Conservation (phyloP, 176 grass and related monocot genomes). For the Alopecurus myosuroides region DNA sequence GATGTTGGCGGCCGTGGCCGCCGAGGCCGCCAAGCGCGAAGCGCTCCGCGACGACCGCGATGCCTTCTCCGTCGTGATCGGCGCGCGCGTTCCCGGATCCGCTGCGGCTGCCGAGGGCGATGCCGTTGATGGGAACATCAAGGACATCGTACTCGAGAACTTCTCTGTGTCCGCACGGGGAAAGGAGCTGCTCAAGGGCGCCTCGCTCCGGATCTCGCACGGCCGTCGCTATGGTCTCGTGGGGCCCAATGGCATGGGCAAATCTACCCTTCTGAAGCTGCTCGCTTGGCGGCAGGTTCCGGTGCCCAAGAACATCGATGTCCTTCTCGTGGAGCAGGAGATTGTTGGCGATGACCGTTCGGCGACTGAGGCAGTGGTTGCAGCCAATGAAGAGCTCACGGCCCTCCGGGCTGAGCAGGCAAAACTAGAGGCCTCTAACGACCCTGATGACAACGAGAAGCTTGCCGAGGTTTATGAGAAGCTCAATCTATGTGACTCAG, state of each 20-base stretch:
- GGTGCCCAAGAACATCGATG: constrained; percentile 82
- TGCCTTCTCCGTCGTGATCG: constrained; percentile 87
- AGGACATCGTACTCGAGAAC: constrained; percentile 74
- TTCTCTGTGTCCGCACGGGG: constrained; percentile 84
- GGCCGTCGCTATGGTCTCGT: constrained; percentile 81
- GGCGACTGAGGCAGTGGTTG: constrained; percentile 70
- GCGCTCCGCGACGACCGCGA: constrained; percentile 83
- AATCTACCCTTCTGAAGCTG: constrained; percentile 86
- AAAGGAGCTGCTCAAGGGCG: constrained; percentile 89
- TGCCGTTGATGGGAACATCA: constrained; percentile 60
- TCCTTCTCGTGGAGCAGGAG: constrained; percentile 91
- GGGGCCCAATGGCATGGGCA: constrained; percentile 92
- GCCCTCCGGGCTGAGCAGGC: constrained; percentile 76
- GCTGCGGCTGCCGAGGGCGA: constrained; percentile 17
- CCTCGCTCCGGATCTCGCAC: constrained; percentile 79
- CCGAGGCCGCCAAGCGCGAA: constrained; percentile 60
- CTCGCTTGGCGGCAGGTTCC: constrained; percentile 85
- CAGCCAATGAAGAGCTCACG: constrained; percentile 80
- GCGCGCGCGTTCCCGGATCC: constrained; percentile 42
- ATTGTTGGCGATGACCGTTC: constrained; percentile 71
- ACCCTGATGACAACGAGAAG: constrained; percentile 44
- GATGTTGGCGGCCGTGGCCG: constrained; percentile 39
- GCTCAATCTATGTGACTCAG: constrained; percentile 70
- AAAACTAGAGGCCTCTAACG: constrained; percentile 50
- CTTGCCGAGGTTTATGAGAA: constrained; percentile 77